Evolutionary conservation across 345 rosid species (phyloP), one percentile per base, ranked within the genome.

Genomic region (Gossypium sturtianum): DNA sequence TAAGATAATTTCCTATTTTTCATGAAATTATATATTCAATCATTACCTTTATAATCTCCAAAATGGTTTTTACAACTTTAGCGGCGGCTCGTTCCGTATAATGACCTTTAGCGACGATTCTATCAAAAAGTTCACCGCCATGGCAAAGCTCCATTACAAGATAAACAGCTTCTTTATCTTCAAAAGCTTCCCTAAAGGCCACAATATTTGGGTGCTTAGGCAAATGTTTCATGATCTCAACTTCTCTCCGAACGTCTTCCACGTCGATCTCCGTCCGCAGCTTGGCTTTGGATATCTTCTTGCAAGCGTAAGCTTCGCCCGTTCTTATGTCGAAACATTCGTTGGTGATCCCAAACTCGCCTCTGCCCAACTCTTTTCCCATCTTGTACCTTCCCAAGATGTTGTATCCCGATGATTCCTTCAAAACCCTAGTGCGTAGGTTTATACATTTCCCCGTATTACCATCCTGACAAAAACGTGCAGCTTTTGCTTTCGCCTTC

Each of bases 61-160:
- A 73, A 76, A 91, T 90, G 78, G 93, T 95, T 82, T 80, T 90
- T 72, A 85, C 66, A 61, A 88, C 88, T 12, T 74, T 75, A 4
- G 93, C 88, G 1, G 97, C 94, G 0, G 90, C 97, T 0, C 97
- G 90, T 75, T 95, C 97, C 1, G 97, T 88, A 76, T 90, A 90
- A 83, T 90, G 97, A 0, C 98, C 92, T 77, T 88, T 83, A 16
- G 93, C 76, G 29, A 93, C 92, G 25, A 95, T 95, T 75, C 97
- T 75, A 48, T 93, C 93, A 56, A 95, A 95, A 58, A 93, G 93
- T 81, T 93, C 99, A 4, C 98, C 98, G 1, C 97, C 99, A 69
- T 87, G 83, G 62, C 99, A 95, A 62, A 91, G 82, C 87, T 95
- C 98, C 99, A 93, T 93, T 0, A 95, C 93, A 70, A 95, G 84